These are phyloP conservation scores for Coemansia sp. DNA, from an alignment of 192 early-diverging fungal species.

Conservation along the genomic window DNA sequence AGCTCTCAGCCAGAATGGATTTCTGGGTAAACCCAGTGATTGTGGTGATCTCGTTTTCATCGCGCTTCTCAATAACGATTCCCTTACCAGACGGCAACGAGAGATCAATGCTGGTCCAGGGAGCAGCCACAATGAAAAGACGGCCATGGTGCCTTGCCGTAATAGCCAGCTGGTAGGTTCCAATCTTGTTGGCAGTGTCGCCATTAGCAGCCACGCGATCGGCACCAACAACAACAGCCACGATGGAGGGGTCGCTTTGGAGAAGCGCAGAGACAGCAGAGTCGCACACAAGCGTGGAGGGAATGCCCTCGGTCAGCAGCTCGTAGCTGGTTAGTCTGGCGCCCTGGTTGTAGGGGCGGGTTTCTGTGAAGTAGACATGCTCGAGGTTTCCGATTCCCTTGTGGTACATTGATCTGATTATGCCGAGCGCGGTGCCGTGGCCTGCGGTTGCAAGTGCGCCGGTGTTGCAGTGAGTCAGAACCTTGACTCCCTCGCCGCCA, in stretches of 20 bases:
- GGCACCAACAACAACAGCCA: constrained; percentile 93
- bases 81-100: constrained; percentile 63
- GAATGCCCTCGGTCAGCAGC: constrained; percentile 89
- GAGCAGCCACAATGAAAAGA: constrained; percentile 96
- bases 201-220: constrained; percentile 96
- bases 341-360: constrained; percentile 98
- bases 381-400: constrained; percentile 49
- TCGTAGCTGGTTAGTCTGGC: constrained; percentile 94
- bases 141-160: constrained; percentile 81
- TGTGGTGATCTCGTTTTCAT: constrained; percentile 70
- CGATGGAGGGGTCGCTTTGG: constrained; percentile 57
- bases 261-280: constrained; percentile 89
- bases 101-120: constrained; percentile 89
- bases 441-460: constrained; percentile 84
- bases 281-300: constrained; percentile 88
- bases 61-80: constrained; percentile 88
- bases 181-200: constrained; percentile 98
- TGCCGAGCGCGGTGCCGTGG: constrained; percentile 93
- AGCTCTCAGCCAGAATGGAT: constrained; percentile 23
- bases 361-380: constrained; percentile 93
- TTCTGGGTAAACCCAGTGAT: constrained; percentile 35
- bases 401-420: constrained; percentile 76
- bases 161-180: constrained; percentile 97
- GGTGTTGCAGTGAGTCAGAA: constrained; percentile 98
- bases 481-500: constrained; percentile 23